A percentile compares a stretch with the other conserved stretches of the same genome.
Conservation (phyloP, 257 asterid genomes). For the Capsicum baccatum region DNA sequence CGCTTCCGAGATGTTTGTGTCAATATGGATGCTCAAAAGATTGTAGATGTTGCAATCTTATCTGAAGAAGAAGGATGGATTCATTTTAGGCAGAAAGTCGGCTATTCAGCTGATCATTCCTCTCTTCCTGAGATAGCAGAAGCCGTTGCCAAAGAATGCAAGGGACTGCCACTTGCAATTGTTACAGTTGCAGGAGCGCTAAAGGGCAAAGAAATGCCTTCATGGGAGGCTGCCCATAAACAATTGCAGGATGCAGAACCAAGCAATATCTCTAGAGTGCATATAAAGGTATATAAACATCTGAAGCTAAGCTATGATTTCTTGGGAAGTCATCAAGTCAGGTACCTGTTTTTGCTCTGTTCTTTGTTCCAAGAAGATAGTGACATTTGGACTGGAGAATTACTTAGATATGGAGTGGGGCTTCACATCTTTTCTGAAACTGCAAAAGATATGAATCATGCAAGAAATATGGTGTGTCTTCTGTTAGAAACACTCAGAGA, state of each 20-base stretch:
- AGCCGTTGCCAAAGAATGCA: slow-evolving; percentile 24
- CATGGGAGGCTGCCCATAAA: slow-evolving; percentile 20
- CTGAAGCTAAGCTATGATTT: slow-evolving; percentile 31
- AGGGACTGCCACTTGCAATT: slow-evolving; percentile 35
- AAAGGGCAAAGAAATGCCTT: neutral
- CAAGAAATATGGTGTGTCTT: slow-evolving; percentile 23
- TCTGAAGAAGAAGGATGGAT: slow-evolving; percentile 8
- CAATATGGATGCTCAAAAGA: slow-evolving; percentile 15
- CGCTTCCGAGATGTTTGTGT: neutral
- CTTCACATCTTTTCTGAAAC: neutral
- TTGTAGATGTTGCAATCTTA: neutral
- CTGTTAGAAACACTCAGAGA: slow-evolving; percentile 12
- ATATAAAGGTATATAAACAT: slow-evolving; percentile 9
- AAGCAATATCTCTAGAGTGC: slow-evolving; percentile 16
- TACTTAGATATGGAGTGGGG: slow-evolving; percentile 32
- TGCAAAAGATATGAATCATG: neutral
- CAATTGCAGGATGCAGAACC: neutral
- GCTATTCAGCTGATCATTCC: neutral
- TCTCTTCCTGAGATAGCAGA: neutral
- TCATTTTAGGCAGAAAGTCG: slow-evolving; percentile 14
- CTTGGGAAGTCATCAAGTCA: slow-evolving; percentile 27
- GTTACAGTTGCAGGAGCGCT: slow-evolving; percentile 24
- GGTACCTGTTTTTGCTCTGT: slow-evolving; percentile 27
- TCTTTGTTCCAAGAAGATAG: slow-evolving; percentile 28
- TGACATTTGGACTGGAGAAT: neutral